Evolutionary conservation across 306 rosid species (phyloP).

Genomic region (Quercus ilex): DNA sequence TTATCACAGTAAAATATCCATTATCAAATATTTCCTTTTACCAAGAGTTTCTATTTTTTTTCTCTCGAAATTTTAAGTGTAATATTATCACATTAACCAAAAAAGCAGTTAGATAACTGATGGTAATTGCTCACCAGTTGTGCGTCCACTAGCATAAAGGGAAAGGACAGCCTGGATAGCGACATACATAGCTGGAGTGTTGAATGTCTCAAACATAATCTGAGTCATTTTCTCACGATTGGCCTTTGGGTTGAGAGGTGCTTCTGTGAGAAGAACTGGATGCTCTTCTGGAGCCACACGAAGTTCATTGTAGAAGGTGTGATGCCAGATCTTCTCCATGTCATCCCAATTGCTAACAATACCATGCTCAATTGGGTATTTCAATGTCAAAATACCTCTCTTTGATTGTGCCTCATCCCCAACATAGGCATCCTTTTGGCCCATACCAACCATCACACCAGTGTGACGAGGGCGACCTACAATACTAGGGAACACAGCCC

Average conservation of each 20-base stretch:
- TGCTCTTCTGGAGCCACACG: constrained; percentile 98
- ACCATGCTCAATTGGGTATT: constrained; percentile 95
- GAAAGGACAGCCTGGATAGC: constrained; percentile 98
- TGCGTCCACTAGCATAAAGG: constrained; percentile 96
- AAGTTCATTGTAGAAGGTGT: constrained; percentile 28
- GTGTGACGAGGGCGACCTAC: constrained; percentile 98
- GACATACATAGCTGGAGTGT: constrained; percentile 95
- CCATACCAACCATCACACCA: constrained; percentile 99
- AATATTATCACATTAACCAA: neutral
- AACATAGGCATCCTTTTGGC: constrained; percentile 96
- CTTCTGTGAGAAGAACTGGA: constrained; percentile 96
- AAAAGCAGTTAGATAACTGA: neutral
- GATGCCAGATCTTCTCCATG: constrained; percentile 18
- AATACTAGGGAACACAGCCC: constrained; percentile 98
- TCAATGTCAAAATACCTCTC: constrained; percentile 27
- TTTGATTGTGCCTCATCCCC: constrained; percentile 96
- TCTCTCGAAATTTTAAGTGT: neutral
- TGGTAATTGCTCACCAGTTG: constrained; percentile 61
- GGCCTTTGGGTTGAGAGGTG: constrained; percentile 97
- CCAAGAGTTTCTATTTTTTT: neutral
- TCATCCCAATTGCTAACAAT: constrained; percentile 97
- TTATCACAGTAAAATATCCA: neutral
- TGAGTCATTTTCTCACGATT: constrained; percentile 97
- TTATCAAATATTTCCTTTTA: neutral
- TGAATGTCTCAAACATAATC: constrained; percentile 94